Percentiles rank a stretch among this genome's conserved stretches.
Conservation (phyloP, 345 rosid genomes). For the Euclidium syriacum region DNA sequence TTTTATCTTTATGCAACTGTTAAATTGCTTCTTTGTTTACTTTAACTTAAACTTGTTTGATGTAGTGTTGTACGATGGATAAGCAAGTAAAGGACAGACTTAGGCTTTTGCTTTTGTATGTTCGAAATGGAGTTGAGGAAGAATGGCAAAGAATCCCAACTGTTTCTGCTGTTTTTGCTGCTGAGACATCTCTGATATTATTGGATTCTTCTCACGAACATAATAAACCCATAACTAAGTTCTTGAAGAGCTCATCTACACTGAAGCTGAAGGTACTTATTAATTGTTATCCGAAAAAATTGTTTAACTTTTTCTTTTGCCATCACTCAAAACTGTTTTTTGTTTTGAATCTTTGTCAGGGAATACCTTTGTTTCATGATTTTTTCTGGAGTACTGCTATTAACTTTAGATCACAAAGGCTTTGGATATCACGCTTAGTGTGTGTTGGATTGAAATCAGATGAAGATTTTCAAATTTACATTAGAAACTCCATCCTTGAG, state of each 20-base stretch:
- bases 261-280: constrained; percentile 55
- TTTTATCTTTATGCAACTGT: background rate
- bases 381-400: constrained; percentile 50
- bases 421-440: constrained; percentile 60
- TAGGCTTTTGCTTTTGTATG: constrained; percentile 50
- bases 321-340: background rate
- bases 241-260: constrained; percentile 45
- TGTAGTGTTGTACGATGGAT: constrained; percentile 49
- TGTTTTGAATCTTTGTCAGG: constrained; percentile 36
- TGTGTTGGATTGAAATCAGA: constrained; percentile 58
- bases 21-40: background rate
- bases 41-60: constrained; percentile 12
- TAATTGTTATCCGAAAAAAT: background rate
- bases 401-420: constrained; percentile 56
- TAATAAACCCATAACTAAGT: constrained; percentile 42
- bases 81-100: constrained; percentile 41
- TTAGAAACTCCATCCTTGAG: constrained; percentile 41
- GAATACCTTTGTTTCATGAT: constrained; percentile 49
- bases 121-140: constrained; percentile 70
- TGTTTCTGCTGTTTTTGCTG: constrained; percentile 58
- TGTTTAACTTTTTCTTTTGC: constrained; percentile 5
- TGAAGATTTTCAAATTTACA: constrained; percentile 48
- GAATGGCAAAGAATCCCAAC: constrained; percentile 75
- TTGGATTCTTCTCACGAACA: constrained; percentile 66
- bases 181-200: constrained; percentile 65